Evolutionary conservation across 768 basidiomycete genomes (phyloP).

Genomic region (Suillus luteus): DNA sequence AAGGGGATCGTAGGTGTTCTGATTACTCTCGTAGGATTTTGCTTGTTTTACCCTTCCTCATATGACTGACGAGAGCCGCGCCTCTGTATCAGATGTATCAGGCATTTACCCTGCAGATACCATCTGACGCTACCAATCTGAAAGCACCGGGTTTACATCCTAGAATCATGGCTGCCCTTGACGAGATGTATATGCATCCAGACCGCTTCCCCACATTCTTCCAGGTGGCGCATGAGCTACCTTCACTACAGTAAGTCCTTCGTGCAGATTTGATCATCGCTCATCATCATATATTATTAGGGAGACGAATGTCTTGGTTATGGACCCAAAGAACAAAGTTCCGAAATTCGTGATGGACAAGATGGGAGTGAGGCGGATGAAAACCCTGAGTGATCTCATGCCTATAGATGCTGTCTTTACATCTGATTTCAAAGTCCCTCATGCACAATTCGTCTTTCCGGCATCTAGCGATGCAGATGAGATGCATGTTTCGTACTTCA

Average conservation of each 20-base stretch:
- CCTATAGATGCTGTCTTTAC: neutral
- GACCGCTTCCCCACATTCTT: neutral
- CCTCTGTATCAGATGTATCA: neutral
- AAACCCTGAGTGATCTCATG: neutral
- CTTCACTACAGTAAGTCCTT: constrained; percentile 1
- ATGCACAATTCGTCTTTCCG: neutral
- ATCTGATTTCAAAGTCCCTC: neutral
- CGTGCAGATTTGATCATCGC: neutral
- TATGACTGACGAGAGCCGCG: neutral
- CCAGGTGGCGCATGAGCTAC: neutral
- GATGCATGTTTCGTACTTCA: too few relatives aligned
- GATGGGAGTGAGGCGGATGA: neutral
- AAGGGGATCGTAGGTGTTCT: neutral
- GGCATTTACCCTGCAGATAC: neutral
- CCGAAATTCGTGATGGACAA: neutral
- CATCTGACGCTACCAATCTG: neutral
- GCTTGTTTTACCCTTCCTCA: neutral
- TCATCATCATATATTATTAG: neutral
- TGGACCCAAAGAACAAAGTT: neutral
- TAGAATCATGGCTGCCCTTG: neutral
- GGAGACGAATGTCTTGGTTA: neutral
- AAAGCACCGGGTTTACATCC: neutral
- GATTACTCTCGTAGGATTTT: neutral
- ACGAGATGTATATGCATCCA: neutral
- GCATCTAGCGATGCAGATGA: neutral